phyloP scores from a whole-genome alignment of 2,329 filamentous ascomycete species.

The Colletotrichum lindemuthianum region DNA sequence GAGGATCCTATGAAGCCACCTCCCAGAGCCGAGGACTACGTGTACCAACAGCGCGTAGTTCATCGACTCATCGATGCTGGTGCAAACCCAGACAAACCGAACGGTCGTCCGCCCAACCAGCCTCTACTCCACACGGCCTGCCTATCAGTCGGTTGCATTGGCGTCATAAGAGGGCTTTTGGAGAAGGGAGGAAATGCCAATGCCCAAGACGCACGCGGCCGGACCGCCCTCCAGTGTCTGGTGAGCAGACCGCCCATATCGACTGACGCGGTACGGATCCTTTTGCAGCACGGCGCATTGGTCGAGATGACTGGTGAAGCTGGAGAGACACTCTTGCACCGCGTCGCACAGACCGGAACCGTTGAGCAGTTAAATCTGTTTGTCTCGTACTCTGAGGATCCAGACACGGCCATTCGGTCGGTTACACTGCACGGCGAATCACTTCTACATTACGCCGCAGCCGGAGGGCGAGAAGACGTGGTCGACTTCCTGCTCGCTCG shows the following conservation, averaged over 20 bases:
- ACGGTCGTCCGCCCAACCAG: slow-evolving; percentile 1
- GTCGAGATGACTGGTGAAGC: slow-evolving; percentile 10
- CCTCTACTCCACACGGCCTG: slow-evolving; percentile 12
- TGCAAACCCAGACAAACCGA: slow-evolving; percentile 16
- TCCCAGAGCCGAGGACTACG: slow-evolving; percentile 8
- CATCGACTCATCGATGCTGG: slow-evolving; percentile 18
- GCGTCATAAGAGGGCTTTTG: slow-evolving; percentile 21
- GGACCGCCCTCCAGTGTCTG: slow-evolving; percentile 9
- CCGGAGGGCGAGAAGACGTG: slow-evolving; percentile 22
- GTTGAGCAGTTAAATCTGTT: slow-evolving; percentile 19
- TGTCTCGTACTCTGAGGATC: slow-evolving; percentile 9
- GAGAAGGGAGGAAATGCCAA: slow-evolving; percentile 24
- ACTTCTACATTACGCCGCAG: slow-evolving; percentile 27
- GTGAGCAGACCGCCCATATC: slow-evolving; percentile 15
- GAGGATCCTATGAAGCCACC: slow-evolving; percentile 16
- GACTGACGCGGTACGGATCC: slow-evolving; percentile 16
- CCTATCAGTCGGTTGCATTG: slow-evolving; percentile 9
- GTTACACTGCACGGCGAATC: slow-evolving; percentile 20
- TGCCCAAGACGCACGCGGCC: slow-evolving; percentile 10
- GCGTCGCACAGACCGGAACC: slow-evolving; percentile 15
- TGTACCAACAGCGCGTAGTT: slow-evolving; percentile 22
- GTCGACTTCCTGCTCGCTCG: slow-evolving; percentile 19
- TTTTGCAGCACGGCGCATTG: slow-evolving; percentile 18
- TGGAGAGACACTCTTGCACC: slow-evolving; percentile 18
- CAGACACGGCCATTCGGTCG: slow-evolving; percentile 16